These are phyloP conservation scores for Liriodendron chinense DNA, from an alignment of 164 flowering plant species.

Conservation along the genomic window DNA sequence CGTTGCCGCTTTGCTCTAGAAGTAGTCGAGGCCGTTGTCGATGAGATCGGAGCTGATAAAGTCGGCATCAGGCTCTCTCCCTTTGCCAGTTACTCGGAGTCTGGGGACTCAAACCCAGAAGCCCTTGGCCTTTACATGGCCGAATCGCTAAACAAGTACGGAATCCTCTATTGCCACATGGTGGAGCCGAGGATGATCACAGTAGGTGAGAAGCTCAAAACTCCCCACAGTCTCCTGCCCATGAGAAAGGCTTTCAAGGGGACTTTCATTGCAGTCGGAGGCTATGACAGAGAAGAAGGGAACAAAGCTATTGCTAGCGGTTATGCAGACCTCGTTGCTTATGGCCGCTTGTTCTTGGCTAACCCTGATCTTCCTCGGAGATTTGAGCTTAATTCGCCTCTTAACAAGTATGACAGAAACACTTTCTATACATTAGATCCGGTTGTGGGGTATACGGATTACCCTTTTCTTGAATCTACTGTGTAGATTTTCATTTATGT, in stretches of 20 bases:
- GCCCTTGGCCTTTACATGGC: constrained; percentile 57
- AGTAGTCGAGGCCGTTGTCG: constrained; percentile 1
- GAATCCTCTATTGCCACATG: constrained; percentile 44
- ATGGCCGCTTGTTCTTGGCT: constrained; percentile 37
- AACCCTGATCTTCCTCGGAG: constrained; percentile 41
- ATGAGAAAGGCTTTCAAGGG: constrained; percentile 51
- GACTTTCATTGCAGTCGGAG: constrained; percentile 44
- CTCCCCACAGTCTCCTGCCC: constrained; percentile 36
- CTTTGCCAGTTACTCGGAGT: constrained; percentile 23
- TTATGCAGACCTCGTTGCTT: constrained; percentile 32
- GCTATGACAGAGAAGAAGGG: constrained; percentile 44
- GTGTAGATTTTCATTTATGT: background rate
- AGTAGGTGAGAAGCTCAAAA: constrained; percentile 16
- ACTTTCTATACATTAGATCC: constrained; percentile 37
- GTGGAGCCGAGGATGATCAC: constrained; percentile 53
- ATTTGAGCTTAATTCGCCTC: constrained; percentile 31
- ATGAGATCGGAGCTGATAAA: constrained; percentile 13
- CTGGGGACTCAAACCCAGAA: constrained; percentile 52
- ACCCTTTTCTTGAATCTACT: constrained; percentile 29
- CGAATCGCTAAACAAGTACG: constrained; percentile 36
- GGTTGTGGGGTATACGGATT: constrained; percentile 36
- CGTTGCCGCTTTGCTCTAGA: constrained; percentile 13
- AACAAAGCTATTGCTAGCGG: constrained; percentile 31
- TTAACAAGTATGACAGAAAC: constrained; percentile 28
- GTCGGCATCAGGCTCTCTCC: constrained; percentile 11